phyloP scores from a whole-genome alignment of 192 early-diverging fungal species.

The Mortierella claussenii region DNA sequence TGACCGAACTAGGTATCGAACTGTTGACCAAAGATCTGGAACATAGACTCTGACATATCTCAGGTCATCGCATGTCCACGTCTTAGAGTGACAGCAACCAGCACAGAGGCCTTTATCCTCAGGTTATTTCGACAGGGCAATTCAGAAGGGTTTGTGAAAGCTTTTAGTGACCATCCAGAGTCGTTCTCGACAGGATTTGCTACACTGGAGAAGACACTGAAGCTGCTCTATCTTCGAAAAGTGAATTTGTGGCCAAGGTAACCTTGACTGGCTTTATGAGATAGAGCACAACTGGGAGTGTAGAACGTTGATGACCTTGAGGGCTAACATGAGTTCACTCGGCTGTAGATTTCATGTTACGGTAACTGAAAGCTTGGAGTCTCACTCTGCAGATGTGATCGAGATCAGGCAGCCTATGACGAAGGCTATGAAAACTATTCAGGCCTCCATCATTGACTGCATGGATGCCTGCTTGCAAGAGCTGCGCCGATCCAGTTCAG shows the following conservation, averaged over 20 bases:
- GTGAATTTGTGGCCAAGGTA: slow-evolving; percentile 92
- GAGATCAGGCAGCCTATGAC: slow-evolving; percentile 86
- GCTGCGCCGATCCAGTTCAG: slow-evolving; percentile 69
- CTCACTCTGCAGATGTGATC: slow-evolving; percentile 65
- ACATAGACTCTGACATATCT: too few relatives aligned
- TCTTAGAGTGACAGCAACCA: slow-evolving; percentile 74
- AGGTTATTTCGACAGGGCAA: slow-evolving; percentile 84
- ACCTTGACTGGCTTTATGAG: too few relatives aligned
- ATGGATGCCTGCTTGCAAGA: slow-evolving; percentile 83
- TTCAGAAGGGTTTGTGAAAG: slow-evolving; percentile 90
- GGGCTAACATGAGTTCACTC: too few relatives aligned
- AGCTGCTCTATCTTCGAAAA: slow-evolving; percentile 80
- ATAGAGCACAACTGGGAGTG: too few relatives aligned
- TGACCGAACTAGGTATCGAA: too few relatives aligned
- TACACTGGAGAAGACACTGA: slow-evolving; percentile 88
- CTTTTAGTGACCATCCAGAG: slow-evolving; percentile 90
- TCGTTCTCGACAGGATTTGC: slow-evolving; percentile 83
- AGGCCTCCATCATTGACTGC: slow-evolving; percentile 86
- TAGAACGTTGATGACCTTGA: too few relatives aligned
- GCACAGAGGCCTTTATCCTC: slow-evolving; percentile 92
- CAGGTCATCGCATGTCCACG: too few relatives aligned
- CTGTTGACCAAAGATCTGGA: too few relatives aligned
- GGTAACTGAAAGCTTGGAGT: slow-evolving; percentile 66
- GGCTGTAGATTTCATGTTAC: slow-evolving; percentile 76
- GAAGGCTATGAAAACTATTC: slow-evolving; percentile 82